Base-by-base conservation (phyloP, 768 basidiomycete genomes). In the Agrocybe chaxingu region DNA sequence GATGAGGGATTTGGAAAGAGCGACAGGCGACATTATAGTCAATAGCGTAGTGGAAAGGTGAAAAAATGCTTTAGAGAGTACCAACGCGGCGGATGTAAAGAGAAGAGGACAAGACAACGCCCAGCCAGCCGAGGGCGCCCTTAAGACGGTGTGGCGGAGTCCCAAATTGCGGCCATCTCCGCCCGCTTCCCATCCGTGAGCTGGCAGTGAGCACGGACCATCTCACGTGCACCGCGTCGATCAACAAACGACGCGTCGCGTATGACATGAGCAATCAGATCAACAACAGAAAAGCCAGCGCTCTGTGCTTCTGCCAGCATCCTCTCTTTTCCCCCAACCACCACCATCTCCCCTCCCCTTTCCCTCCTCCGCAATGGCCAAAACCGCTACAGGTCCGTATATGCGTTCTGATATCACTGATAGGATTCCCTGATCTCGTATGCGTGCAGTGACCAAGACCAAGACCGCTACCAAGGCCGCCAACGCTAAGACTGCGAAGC, bases 391-490 rank as follows among this genome's bases (percentile, higher is more conserved):
- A 48, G 76, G 81, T 79, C 47, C 11, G 70, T 62, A 29, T 41
- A 47, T 48, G 11, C 24, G 32, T 16, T 4, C 30, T 38, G 13
- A 12, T 13, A 10, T 10, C 13, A 3, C 12, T 32, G 5, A 18
- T 37, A 24, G 24, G 3, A 10, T 5, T 11, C 41, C 19, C 45
- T 33, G 3, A 29, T 60, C 51, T 40, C 11, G 37, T 9, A 30
- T 33, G 16, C 47, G n/a, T 12, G n/a, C 48, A 81, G 82, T 66
- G 47, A 79, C 77, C 5, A 72, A 70, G 52, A 79, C 79, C 42
- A 83, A 82, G 67, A 57, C 75, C 0, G 80, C 82, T n/a, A 80
- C 80, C 7, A 80, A 78, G 59, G 62, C 71, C 3, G 77, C 78
- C 47, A 81, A 75, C 42, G 64, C 67, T 7, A 79, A 73, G 63